These are phyloP conservation scores for Stemphylium beticola DNA, from an alignment of 2,329 filamentous ascomycete genomes.

Conservation along the genomic window DNA sequence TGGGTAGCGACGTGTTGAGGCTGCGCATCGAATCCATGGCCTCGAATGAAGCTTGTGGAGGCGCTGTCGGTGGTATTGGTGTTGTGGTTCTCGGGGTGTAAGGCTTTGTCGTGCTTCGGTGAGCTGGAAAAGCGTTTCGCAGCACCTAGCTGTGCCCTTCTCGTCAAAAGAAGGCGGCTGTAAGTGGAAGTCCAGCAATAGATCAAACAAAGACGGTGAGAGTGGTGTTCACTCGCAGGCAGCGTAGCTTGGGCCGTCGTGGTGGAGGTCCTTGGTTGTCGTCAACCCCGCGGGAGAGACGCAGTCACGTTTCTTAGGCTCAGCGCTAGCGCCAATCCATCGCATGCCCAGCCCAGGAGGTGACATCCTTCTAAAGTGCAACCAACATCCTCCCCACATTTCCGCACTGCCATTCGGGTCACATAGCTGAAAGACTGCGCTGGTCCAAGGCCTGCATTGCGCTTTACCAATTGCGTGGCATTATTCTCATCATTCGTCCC, in stretches of 20 bases:
- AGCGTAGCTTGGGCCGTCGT: conserved; percentile 12
- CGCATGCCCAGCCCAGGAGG: neutral
- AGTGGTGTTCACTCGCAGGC: conserved; percentile 6
- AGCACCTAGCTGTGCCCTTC: neutral
- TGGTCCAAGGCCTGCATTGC: neutral
- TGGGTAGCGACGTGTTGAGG: conserved; percentile 50
- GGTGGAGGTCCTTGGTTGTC: neutral
- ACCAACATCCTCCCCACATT: neutral
- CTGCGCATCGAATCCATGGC: conserved; percentile 52
- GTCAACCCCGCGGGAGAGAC: conserved; percentile 16
- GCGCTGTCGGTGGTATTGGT: neutral
- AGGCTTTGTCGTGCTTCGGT: conserved; percentile 7
- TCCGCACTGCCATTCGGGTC: neutral
- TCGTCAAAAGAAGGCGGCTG: neutral
- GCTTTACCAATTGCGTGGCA: neutral
- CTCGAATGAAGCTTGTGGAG: neutral
- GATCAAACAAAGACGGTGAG: neutral
- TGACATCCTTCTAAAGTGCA: neutral
- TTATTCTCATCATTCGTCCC: neutral
- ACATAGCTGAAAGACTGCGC: neutral
- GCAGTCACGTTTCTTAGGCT: conserved; percentile 8
- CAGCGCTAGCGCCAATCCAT: neutral
- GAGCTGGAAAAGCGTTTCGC: conserved; percentile 5
- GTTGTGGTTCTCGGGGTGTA: neutral
- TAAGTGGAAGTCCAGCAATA: neutral